Evolutionary conservation across 495 filamentous ascomycete species (phyloP).

Genomic region (Penicillium tannophilum): DNA sequence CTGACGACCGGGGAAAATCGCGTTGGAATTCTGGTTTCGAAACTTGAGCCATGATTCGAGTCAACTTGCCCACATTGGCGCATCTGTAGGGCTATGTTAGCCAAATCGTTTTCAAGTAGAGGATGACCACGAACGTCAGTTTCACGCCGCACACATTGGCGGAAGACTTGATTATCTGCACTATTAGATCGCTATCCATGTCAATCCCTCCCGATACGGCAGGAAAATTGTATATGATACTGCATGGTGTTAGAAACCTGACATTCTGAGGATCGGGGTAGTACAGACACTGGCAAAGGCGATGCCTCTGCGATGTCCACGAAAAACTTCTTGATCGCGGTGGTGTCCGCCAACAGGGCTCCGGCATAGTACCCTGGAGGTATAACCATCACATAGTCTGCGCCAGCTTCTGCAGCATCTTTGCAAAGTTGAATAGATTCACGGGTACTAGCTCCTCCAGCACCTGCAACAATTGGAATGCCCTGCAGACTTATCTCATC

Average conservation of each 20-base stretch:
- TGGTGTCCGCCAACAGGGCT: neutral
- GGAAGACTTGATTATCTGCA: slow-evolving; percentile 6
- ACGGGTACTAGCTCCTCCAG: slow-evolving; percentile 8
- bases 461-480: slow-evolving; percentile 6
- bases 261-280: too few species aligned
- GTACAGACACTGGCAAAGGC: slow-evolving; percentile 6
- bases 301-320: slow-evolving; percentile 10
- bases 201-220: slow-evolving; percentile 10
- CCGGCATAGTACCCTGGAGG: slow-evolving; percentile 10
- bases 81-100: neutral
- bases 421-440: slow-evolving; percentile 10
- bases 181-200: slow-evolving; percentile 11
- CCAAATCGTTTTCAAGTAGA: neutral
- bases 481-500: slow-evolving; percentile 1
- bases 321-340: slow-evolving; percentile 3
- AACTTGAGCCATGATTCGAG: slow-evolving; percentile 7
- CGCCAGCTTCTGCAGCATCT: slow-evolving; percentile 11
- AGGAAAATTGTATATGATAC: slow-evolving; percentile 10
- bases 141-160: slow-evolving; percentile 8
- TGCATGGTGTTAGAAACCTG: neutral
- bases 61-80: slow-evolving; percentile 11
- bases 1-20: neutral
- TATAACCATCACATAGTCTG: slow-evolving; percentile 10
- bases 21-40: slow-evolving; percentile 6
- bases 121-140: slow-evolving; percentile 1